These are phyloP conservation scores for Penicillium goetzii DNA, from an alignment of 495 filamentous ascomycete genomes.

Conservation along the genomic window DNA sequence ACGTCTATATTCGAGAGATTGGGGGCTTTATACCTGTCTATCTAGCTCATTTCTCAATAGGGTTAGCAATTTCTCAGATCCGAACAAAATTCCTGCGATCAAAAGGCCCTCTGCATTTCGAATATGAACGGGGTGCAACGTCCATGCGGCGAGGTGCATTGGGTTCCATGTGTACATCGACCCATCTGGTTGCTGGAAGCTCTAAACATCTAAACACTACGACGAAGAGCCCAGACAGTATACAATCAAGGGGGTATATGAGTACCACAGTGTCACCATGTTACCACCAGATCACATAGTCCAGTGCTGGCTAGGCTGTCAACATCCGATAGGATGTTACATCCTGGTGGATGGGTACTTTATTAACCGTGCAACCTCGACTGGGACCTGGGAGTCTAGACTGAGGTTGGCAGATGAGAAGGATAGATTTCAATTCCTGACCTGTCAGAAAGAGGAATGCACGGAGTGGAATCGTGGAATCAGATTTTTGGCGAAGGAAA, in stretches of 20 bases:
- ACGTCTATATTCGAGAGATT: not conserved
- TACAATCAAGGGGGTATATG: slow-evolving; percentile 19
- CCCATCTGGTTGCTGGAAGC: not conserved
- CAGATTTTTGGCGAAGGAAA: not conserved
- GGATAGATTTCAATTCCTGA: not conserved
- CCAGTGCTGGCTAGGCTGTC: not conserved
- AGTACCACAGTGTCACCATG: slow-evolving; percentile 19
- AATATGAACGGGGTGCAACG: slow-evolving; percentile 10
- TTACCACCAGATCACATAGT: not conserved
- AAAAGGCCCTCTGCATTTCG: not conserved
- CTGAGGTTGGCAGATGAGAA: not conserved
- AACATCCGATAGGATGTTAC: slow-evolving; percentile 12
- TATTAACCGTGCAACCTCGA: slow-evolving; percentile 7
- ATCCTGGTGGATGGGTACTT: not conserved
- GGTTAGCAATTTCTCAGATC: not conserved
- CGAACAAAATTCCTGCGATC: not conserved
- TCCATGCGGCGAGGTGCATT: not conserved
- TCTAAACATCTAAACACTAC: not conserved
- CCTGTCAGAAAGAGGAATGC: slow-evolving; percentile 1
- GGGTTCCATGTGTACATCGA: not conserved
- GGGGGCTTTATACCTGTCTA: not conserved
- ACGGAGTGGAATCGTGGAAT: not conserved
- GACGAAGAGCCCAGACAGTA: not conserved
- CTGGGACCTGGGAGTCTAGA: not conserved
- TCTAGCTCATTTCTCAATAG: not conserved